Evolutionary conservation across 2,329 filamentous ascomycete species (phyloP).

Genomic region (Graphiopsis chlorocephala): DNA sequence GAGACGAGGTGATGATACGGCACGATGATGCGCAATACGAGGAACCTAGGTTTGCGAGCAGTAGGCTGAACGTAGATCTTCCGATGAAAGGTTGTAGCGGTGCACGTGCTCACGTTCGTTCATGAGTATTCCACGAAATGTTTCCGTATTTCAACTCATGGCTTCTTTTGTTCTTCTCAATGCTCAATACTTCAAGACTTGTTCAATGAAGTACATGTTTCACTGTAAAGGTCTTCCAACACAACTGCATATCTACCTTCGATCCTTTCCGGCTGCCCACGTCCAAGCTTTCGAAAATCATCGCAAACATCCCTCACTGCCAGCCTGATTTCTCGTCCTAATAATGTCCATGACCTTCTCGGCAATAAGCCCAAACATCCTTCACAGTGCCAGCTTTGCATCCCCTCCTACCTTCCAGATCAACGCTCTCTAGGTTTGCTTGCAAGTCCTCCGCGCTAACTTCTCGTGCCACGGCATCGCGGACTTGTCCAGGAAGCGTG

Average conservation of each 20-base stretch:
- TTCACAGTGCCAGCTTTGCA: slow-evolving; percentile 8
- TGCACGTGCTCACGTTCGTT: slow-evolving; percentile 28
- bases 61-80: slow-evolving; percentile 27
- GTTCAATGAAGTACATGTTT: background rate
- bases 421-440: background rate
- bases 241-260: background rate
- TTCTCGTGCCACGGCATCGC: background rate
- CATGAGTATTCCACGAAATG: slow-evolving; percentile 15
- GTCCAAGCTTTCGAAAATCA: background rate
- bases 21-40: slow-evolving; percentile 40
- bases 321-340: background rate
- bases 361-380: slow-evolving; percentile 8
- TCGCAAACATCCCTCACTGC: background rate
- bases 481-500: background rate
- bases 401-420: slow-evolving; percentile 6
- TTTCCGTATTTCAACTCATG: slow-evolving; percentile 6
- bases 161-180: background rate
- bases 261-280: background rate
- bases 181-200: background rate
- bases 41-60: slow-evolving; percentile 30
- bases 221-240: background rate
- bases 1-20: slow-evolving; percentile 22
- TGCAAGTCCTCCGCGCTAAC: background rate
- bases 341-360: background rate
- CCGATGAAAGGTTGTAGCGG: slow-evolving; percentile 38